Evolutionary conservation across 2,329 filamentous ascomycete genomes (phyloP).

Genomic region (Penicillium oxalicum): DNA sequence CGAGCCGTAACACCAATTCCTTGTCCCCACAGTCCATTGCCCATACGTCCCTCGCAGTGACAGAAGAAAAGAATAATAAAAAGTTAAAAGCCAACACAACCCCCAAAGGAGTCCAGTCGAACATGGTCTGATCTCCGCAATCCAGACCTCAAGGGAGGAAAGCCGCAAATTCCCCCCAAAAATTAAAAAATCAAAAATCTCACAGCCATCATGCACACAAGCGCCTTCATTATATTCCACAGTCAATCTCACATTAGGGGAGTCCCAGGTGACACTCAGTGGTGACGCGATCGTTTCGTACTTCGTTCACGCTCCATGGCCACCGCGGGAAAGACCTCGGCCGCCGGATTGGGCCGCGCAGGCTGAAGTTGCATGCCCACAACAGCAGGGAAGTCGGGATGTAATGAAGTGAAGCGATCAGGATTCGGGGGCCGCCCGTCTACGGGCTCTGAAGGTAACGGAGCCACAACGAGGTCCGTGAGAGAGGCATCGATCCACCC

Average conservation of each 20-base stretch:
- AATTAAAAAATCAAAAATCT: no score
- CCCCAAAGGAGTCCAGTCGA: no score
- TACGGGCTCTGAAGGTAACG: constrained; percentile 21
- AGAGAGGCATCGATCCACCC: constrained; percentile 40
- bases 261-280: constrained; percentile 4
- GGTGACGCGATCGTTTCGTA: constrained; percentile 20
- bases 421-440: constrained; percentile 30
- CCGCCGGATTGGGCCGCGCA: constrained; percentile 17
- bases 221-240: no score
- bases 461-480: constrained; percentile 36
- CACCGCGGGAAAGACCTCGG: constrained; percentile 23
- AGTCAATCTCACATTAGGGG: no score
- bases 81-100: neutral
- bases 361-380: constrained; percentile 42
- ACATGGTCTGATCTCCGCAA: no score
- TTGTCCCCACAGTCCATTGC: neutral
- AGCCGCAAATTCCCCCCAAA: no score
- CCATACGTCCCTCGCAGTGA: neutral
- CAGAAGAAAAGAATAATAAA: neutral
- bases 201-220: no score
- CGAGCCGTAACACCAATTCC: constrained; percentile 2
- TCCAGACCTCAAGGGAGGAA: no score
- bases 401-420: constrained; percentile 35
- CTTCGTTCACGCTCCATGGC: constrained; percentile 21
- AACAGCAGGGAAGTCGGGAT: constrained; percentile 41